Base-by-base conservation (phyloP, 208 protist genomes). In the Balamuthia mandrillaris region DNA sequence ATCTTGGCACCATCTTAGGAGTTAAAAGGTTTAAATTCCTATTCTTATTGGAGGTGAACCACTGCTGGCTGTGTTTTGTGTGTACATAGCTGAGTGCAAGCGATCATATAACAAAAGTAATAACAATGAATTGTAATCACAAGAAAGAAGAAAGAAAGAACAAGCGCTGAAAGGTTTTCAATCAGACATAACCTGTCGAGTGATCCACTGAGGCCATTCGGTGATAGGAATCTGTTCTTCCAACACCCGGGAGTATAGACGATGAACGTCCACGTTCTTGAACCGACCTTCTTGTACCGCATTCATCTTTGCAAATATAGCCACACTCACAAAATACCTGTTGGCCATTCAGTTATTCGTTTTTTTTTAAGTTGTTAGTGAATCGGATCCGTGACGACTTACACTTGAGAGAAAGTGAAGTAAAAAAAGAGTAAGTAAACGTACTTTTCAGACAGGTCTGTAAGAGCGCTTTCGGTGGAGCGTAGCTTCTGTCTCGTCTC, bases 321-420 rank as follows among this genome's bases (percentile, higher is more conserved):
- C 75, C 75, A 83, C 75, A 37, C 75, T 83, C 75, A 83, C 75
- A 51, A 83, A 83, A 37, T 83, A 83, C 37, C 75, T 83, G 74
- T 16, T 39, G 14, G 21, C 60, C 14, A 12, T 24, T 24, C 16
- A 35, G 29, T 24, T 35, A 60, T 16, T 3, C n/a, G n/a, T n/a
- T n/a, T n/a, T n/a, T n/a, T n/a, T n/a, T n/a, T n/a, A n/a, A n/a
- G n/a, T n/a, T n/a, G n/a, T n/a, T n/a, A n/a, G n/a, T n/a, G n/a
- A n/a, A n/a, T n/a, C n/a, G n/a, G n/a, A n/a, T n/a, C n/a, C n/a
- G n/a, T n/a, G n/a, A n/a, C n/a, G n/a, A n/a, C n/a, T n/a, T n/a
- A n/a, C n/a, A n/a, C n/a, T n/a, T n/a, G n/a, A n/a, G n/a, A n/a
- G n/a, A n/a, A n/a, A n/a, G 5, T n/a, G 29, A 81, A 61, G 7